A percentile compares a stretch with the other conserved stretches of the same genome.
Conservation (phyloP, 768 basidiomycete genomes). For the Pleurotus djamor region DNA sequence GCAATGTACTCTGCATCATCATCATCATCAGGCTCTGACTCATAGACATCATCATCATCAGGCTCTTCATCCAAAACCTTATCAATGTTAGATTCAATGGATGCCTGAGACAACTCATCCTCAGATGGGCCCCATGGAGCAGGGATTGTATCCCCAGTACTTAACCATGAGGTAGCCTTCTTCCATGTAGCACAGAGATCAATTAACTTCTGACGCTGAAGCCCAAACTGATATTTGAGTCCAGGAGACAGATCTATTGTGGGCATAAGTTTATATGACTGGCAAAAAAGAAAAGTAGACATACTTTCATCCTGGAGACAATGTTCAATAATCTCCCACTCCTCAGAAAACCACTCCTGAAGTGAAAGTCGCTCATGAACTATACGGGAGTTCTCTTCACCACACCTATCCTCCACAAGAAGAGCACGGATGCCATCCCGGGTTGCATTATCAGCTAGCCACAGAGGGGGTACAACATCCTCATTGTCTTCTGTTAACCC, state of each 20-base stretch:
- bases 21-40: too few relatives aligned
- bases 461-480: slow-evolving; percentile 14
- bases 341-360: neutral
- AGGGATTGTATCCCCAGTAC: neutral
- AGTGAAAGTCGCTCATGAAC: neutral
- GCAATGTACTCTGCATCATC: too few relatives aligned
- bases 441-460: slow-evolving; percentile 24
- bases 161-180: neutral
- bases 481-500: slow-evolving; percentile 18
- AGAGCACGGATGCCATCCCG: slow-evolving; percentile 25
- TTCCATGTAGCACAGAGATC: neutral
- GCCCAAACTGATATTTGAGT: neutral
- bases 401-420: slow-evolving; percentile 20
- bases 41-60: too few relatives aligned
- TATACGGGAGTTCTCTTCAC: slow-evolving; percentile 17
- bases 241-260: neutral
- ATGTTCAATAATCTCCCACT: neutral
- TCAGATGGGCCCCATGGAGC: neutral
- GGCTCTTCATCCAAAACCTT: too few relatives aligned
- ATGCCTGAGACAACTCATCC: too few relatives aligned
- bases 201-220: neutral
- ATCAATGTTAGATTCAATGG: too few relatives aligned
- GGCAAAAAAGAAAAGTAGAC: neutral
- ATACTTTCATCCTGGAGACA: neutral
- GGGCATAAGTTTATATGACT: neutral